Base-by-base conservation (phyloP, 352 stramenopile genomes). In the Globisporangium alternatum region DNA sequence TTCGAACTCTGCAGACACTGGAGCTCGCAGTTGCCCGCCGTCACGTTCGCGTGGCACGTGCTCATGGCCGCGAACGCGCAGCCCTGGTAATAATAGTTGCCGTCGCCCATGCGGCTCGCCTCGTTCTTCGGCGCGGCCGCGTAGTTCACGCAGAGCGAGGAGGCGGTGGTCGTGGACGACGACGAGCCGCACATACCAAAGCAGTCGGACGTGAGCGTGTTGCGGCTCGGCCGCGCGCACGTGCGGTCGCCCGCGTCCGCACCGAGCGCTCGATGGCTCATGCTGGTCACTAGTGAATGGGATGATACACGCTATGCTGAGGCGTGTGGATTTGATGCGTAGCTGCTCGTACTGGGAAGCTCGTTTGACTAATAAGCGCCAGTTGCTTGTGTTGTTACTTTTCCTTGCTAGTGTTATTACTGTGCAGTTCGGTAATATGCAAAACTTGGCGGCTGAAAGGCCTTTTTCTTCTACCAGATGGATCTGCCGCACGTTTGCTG, bases 131-230 rank as follows among this genome's bases (percentile, higher is more conserved):
- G 74, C 35, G 55, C 58, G 1, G 73, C 64, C 15, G 80, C 81
- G 62, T 93, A 91, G 58, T 74, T 87, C 49, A 93, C 72, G 44
- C 84, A 93, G 1, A 93, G 65, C 37, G 77, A 76, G 30, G 47
- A 31, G 2, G 58, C 56, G 0, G 35, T 5, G 41, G 64, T 62
- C 13, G 44, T n/a, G 21, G 58, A 58, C 2, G 52, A 12, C 28
- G 69, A 53, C 12, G 41, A 30, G 56, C 43, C 43, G 17, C 84
- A 93, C 15, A 62, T 66, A 25, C 68, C 75, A 62, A 74, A 88
- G 70, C 81, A 93, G 49, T 71, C 65, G 57, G 77, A 83, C 8
- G 79, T 76, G 12, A 93, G 80, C 67, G 78, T 88, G 63, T 87
- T 93, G 28, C 61, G 64, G 21, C 41, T 41, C 30, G 80, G 78